These are phyloP conservation scores for Lumnitzera racemosa DNA, from an alignment of 345 rosid species.

Conservation along the genomic window DNA sequence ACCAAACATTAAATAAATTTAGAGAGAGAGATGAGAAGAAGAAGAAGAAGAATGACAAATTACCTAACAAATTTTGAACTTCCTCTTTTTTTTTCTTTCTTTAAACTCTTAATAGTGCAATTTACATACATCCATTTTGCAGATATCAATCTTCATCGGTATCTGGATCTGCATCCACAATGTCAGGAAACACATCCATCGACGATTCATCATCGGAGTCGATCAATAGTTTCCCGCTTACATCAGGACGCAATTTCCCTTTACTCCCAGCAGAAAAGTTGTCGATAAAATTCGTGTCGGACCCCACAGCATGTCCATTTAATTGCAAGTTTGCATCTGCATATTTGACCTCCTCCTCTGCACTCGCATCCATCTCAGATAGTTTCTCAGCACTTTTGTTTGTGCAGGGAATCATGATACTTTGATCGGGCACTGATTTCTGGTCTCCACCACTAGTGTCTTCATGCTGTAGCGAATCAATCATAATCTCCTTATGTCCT, in stretches of 20 bases:
- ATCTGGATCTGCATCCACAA: constrained; percentile 43
- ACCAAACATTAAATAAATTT: no score
- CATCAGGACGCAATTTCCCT: constrained; percentile 10
- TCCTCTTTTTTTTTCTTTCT: no score
- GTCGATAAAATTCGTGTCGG: constrained; percentile 1
- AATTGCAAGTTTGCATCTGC: constrained; percentile 7
- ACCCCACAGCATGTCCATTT: not conserved
- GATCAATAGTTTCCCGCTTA: constrained; percentile 5
- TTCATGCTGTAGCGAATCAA: constrained; percentile 18
- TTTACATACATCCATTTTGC: no score
- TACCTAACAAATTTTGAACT: no score
- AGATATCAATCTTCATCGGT: constrained; percentile 13
- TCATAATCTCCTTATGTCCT: constrained; percentile 16
- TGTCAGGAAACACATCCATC: constrained; percentile 31
- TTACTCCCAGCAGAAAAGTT: constrained; percentile 1
- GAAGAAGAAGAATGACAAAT: no score
- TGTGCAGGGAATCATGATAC: constrained; percentile 9
- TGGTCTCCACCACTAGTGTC: constrained; percentile 19
- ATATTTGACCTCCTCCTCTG: constrained; percentile 4
- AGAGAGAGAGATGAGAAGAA: no score
- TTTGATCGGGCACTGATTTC: constrained; percentile 22
- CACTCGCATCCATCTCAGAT: no score
- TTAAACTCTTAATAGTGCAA: no score
- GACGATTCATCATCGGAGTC: constrained; percentile 28
- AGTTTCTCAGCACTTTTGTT: not conserved